Percentiles rank a stretch among this genome's conserved stretches.
Conservation (phyloP, 2,329 filamentous ascomycete species). For the Monosporascus cannonballus region DNA sequence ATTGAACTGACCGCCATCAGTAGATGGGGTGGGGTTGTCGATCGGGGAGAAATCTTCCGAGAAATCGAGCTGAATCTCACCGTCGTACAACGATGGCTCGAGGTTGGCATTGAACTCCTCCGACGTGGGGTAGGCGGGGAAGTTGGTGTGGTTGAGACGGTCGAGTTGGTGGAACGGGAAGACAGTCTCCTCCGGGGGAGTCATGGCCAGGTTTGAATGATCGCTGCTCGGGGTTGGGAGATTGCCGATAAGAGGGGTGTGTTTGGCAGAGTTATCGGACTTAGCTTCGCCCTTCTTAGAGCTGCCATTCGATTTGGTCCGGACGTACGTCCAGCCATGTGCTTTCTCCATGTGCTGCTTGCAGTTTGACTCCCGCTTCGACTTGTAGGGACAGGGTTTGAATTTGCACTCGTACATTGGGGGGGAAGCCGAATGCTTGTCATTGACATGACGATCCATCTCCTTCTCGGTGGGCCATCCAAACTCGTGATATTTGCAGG, state of each 20-base stretch:
- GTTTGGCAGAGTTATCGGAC: constrained; percentile 40
- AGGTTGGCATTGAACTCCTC: constrained; percentile 39
- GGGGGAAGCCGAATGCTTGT: constrained; percentile 82
- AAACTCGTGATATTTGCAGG: constrained; percentile 83
- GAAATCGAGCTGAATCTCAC: constrained; percentile 32
- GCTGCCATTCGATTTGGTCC: constrained; percentile 65
- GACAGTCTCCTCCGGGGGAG: constrained; percentile 47
- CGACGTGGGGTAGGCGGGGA: constrained; percentile 42
- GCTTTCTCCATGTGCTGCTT: constrained; percentile 99
- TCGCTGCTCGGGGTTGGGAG: constrained; percentile 58
- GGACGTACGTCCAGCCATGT: constrained; percentile 83
- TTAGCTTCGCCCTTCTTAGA: constrained; percentile 57
- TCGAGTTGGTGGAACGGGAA: constrained; percentile 18
- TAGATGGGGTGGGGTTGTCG: constrained; percentile 46
- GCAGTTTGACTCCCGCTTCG: constrained; percentile 93
- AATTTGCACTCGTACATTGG: constrained; percentile 79
- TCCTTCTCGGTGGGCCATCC: constrained; percentile 99
- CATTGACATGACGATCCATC: constrained; percentile 90
- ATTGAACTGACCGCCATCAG: constrained; percentile 43
- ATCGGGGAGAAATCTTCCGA: constrained; percentile 35
- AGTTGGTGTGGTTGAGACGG: constrained; percentile 30
- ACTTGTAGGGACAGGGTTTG: constrained; percentile 83
- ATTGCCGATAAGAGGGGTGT: constrained; percentile 55
- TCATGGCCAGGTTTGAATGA: constrained; percentile 47
- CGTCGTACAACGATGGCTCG: constrained; percentile 33